Percentiles rank a stretch among this genome's conserved stretches.
Conservation (phyloP, 441 rosid species). For the Biscutella auriculata region DNA sequence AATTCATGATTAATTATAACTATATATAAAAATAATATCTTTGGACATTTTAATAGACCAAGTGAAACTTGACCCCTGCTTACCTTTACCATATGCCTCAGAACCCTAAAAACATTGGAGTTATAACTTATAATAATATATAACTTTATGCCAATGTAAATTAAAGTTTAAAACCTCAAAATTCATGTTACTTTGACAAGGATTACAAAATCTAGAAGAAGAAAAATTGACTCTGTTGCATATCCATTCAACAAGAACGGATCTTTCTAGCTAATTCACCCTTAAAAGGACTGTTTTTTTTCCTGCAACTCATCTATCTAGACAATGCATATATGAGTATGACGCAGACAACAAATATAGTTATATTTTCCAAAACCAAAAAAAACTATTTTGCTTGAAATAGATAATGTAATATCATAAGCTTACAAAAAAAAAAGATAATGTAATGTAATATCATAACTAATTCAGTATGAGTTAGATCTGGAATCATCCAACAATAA, state of each 20-base stretch:
- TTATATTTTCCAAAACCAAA: neutral
- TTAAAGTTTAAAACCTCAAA: neutral
- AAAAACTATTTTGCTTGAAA: neutral
- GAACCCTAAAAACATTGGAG: neutral
- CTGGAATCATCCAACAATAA: neutral
- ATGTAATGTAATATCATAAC: no score
- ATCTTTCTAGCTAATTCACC: no score
- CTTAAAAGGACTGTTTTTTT: no score
- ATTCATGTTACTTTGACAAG: neutral
- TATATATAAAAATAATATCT: no score
- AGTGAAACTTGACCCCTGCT: neutral
- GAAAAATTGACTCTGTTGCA: neutral
- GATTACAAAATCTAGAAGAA: neutral
- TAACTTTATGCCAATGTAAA: neutral
- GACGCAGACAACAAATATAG: no score
- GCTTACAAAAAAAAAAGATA: no score
- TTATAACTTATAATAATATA: neutral
- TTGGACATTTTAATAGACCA: neutral
- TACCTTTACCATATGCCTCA: neutral
- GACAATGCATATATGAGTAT: no score
- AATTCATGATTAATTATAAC: neutral
- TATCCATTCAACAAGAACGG: no score
- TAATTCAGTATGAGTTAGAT: neutral
- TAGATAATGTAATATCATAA: no score
- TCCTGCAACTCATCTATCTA: no score